Evolutionary conservation across 371 early-diverging fungal genomes (phyloP).

Genomic region (Chytridium lagenaria): DNA sequence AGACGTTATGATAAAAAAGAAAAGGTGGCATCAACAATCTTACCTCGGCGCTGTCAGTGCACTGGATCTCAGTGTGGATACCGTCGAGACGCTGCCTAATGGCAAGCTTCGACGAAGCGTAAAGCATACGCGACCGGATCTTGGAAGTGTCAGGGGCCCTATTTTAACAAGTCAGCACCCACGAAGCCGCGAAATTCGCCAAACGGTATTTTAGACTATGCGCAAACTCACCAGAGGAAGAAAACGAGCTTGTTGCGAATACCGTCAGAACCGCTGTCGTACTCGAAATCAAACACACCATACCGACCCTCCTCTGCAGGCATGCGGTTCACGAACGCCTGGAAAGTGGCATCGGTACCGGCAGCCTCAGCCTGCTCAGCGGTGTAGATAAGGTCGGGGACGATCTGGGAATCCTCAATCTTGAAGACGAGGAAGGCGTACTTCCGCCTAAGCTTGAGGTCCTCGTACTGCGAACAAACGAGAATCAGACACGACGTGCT

Average conservation of each 20-base stretch:
- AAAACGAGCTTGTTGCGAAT: slow-evolving; percentile 78
- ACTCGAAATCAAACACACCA: slow-evolving; percentile 83
- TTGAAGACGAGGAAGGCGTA: slow-evolving; percentile 81
- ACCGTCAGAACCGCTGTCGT: slow-evolving; percentile 70
- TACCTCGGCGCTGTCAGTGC: slow-evolving; percentile 73
- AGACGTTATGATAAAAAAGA: not conserved
- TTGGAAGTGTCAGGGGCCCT: slow-evolving; percentile 85
- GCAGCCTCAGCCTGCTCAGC: slow-evolving; percentile 63
- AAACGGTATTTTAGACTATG: slow-evolving; percentile 58
- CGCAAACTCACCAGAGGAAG: slow-evolving; percentile 60
- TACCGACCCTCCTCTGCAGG: slow-evolving; percentile 79
- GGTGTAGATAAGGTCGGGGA: slow-evolving; percentile 62
- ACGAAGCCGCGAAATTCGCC: slow-evolving; percentile 2
- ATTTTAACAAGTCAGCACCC: not conserved
- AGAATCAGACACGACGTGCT: not conserved
- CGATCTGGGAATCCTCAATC: slow-evolving; percentile 67
- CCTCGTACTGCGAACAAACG: slow-evolving; percentile 30
- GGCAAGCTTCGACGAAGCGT: slow-evolving; percentile 88
- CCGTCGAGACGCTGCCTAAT: slow-evolving; percentile 80
- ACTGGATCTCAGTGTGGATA: slow-evolving; percentile 82
- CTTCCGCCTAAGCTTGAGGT: slow-evolving; percentile 51
- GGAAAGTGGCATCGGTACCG: slow-evolving; percentile 59
- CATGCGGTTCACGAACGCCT: slow-evolving; percentile 68
- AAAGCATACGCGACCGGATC: slow-evolving; percentile 88
- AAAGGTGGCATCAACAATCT: not conserved